These are phyloP conservation scores for Pholiota microspora DNA, from an alignment of 768 basidiomycete genomes.

Conservation along the genomic window DNA sequence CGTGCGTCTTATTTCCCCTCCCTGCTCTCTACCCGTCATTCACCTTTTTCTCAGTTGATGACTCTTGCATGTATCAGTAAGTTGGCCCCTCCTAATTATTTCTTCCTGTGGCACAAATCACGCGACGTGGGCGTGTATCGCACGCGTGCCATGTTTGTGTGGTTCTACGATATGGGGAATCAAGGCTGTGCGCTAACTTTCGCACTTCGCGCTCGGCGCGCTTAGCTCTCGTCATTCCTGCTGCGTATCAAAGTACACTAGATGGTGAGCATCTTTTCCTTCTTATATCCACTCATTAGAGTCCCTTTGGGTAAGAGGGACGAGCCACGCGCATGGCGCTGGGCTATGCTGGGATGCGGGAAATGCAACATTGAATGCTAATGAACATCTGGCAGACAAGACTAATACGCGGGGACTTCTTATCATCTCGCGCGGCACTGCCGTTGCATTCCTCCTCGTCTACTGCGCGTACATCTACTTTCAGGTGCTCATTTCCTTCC, in stretches of 20 bases:
- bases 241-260: conserved; percentile 67
- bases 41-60: conserved; percentile 53
- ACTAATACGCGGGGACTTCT: conserved; percentile 50
- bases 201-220: neutral
- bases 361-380: neutral
- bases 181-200: conserved; percentile 7
- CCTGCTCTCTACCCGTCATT: neutral
- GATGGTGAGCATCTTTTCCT: conserved; percentile 11
- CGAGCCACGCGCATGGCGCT: neutral
- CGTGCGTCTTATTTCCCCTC: conserved; percentile 25
- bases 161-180: neutral
- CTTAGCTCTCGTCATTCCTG: conserved; percentile 81
- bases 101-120: neutral
- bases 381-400: conserved; percentile 20
- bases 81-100: conserved; percentile 20
- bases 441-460: conserved; percentile 68
- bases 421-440: conserved; percentile 78
- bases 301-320: neutral
- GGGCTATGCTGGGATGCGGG: neutral
- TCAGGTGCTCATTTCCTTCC: conserved; percentile 43
- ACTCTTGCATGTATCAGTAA: conserved; percentile 82
- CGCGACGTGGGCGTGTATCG: no score
- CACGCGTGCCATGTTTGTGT: neutral
- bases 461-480: conserved; percentile 77
- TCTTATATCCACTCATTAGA: conserved; percentile 10